Base-by-base conservation (phyloP, 208 protist species). In the Acanthamoeba healyi region DNA sequence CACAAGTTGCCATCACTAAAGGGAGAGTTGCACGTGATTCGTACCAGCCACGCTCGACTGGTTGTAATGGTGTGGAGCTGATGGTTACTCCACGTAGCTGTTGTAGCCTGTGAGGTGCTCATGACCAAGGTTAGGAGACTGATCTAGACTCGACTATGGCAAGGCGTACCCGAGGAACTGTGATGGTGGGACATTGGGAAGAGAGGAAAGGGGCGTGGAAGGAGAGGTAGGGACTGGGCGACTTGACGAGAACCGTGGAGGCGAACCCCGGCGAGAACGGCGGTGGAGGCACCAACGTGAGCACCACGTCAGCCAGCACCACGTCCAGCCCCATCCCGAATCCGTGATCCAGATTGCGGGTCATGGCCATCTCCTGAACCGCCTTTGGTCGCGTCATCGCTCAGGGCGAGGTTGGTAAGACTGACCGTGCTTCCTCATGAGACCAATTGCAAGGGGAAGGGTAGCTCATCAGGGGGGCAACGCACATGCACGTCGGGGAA, bases 61-160 rank as follows among this genome's bases (percentile, higher is more conserved):
- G n/a, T 42, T 9, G 14, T 91, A 17, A 91, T 70, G 84, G 51
- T 91, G 84, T 91, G 51, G n/a, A 91, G 42, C 42, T 70, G 42
- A 34, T 91, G 84, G 5, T 91, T 15, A 22, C 40, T 91, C 84
- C 84, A 91, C 54, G 56, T 91, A 6, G 84, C 74, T 10, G 38
- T 84, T 2, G 36, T 84, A 2, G 74, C 51, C 74, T 84, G 74
- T 12, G 12, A 4, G 44, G 12, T 49, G 12, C 44, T 65, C 5
- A 89, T 5, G 19, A 67, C 24, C 7, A 72, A 14, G 34, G 29
- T 72, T 38, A 72, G 58, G 19, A n/a, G 58, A 65, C 22, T 65
- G 24, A n/a, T 65, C 22, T 65, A 65, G 24, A n/a, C 58, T 65
- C 58, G 58, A 65, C 24, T 72, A 14, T 72, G n/a, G 34, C 9